phyloP scores from a whole-genome alignment of 352 stramenopile genomes.

The Peronospora destructor region DNA sequence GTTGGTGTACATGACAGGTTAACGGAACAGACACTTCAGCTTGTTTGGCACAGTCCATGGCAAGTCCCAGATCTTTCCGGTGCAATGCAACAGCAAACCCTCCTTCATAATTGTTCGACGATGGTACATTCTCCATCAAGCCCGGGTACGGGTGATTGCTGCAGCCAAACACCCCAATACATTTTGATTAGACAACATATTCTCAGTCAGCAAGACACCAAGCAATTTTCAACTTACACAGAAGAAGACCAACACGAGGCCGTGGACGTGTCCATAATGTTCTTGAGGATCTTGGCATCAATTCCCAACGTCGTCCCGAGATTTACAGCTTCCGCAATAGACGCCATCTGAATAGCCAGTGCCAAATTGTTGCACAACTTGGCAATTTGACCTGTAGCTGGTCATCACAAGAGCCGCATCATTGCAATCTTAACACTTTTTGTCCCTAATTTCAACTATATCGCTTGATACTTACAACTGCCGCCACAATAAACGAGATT shows the following conservation, averaged over 20 bases:
- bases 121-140: constrained; percentile 85
- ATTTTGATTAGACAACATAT: neutral
- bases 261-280: constrained; percentile 96
- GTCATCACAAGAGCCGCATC: constrained; percentile 2
- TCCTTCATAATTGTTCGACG: constrained; percentile 85
- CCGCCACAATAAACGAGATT: constrained; percentile 91
- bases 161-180: neutral
- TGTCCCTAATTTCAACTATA: neutral
- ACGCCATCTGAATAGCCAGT: constrained; percentile 95
- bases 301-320: constrained; percentile 93
- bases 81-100: constrained; percentile 90
- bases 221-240: constrained; percentile 55
- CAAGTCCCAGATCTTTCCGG: constrained; percentile 95
- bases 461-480: constrained; percentile 65
- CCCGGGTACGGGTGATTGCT: constrained; percentile 93
- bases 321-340: constrained; percentile 94
- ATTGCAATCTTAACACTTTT: neutral
- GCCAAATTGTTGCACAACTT: constrained; percentile 99
- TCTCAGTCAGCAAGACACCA: neutral
- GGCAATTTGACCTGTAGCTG: constrained; percentile 75
- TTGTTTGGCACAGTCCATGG: constrained; percentile 85
- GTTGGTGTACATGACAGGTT: constrained; percentile 64
- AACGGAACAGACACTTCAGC: constrained; percentile 73
- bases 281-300: constrained; percentile 88
- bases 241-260: constrained; percentile 94